Base-by-base conservation (phyloP, 2,329 filamentous ascomycete genomes). In the Pseudogymnoascus sp. region DNA sequence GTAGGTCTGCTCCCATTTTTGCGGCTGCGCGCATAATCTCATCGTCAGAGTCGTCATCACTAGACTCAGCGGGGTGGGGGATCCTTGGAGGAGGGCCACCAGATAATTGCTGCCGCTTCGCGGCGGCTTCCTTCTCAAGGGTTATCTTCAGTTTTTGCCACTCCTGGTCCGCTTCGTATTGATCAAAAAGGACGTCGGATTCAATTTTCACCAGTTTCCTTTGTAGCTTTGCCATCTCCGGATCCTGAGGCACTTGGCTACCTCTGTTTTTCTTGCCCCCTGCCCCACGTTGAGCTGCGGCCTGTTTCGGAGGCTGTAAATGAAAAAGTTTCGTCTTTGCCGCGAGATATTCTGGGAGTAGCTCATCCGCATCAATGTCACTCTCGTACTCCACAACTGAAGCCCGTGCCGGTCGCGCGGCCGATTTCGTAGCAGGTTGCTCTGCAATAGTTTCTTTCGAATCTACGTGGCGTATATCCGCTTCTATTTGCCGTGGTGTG, bases 181-280 rank as follows among this genome's bases (percentile, higher is more conserved):
- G 81, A 69, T 93, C 89, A 68, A 92, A 91, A 2, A 93, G 75
- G 14, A 91, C 78, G 69, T 93, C 89, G 25, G 84, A 87, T 68
- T 94, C 88, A 41, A 97, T 90, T 63, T 82, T 83, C 37, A 85
- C 81, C 38, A 97, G 76, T 70, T 92, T 95, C 14, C 86, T 84
- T 39, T 87, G 80, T 2, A 96, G 74, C 67, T 86, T 90, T 8
- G 81, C 80, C 43, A 85, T 77, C 63, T 83, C 81, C 14, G 65
- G 60, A 47, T 68, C 43, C 15, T 28, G 43, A 61, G 47, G 61
- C 65, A 72, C 64, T 50, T 62, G 62, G 6, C 65, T 58, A 6
- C 58, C 60, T 14, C 60, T 62, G 30, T 53, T 33, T 64, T 65
- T 35, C 58, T 60, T 25, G 25, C 47, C 47, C 30, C 64, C 61